Conservation (phyloP, 2,329 filamentous ascomycete species). For the Epichloe brachyelytri region DNA sequence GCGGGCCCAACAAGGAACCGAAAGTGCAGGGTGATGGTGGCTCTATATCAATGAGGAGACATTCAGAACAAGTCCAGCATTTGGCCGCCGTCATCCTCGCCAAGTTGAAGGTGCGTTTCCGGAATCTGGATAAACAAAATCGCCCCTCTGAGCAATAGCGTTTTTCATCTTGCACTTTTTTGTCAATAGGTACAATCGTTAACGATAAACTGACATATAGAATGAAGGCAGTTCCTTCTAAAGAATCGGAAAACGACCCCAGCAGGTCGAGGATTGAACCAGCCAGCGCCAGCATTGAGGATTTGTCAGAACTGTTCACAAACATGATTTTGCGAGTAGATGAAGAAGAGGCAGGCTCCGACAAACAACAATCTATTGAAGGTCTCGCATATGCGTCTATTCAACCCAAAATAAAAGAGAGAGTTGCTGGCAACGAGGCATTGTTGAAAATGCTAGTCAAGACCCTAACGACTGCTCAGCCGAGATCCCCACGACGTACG, state of each 20-base stretch:
- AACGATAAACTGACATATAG: constrained; percentile 35
- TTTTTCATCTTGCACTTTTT: background rate
- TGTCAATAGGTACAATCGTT: constrained; percentile 9
- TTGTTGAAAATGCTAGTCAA: constrained; percentile 61
- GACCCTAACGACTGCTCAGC: constrained; percentile 42
- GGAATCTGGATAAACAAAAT: background rate
- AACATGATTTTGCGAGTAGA: constrained; percentile 51
- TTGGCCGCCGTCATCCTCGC: constrained; percentile 64
- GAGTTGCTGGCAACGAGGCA: constrained; percentile 52
- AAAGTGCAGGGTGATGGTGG: constrained; percentile 46
- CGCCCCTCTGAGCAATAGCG: background rate
- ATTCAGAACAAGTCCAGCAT: constrained; percentile 49
- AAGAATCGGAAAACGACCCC: constrained; percentile 24
- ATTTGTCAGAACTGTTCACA: constrained; percentile 50
- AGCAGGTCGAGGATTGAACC: constrained; percentile 33
- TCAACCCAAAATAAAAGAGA: constrained; percentile 73
- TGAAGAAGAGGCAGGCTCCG: constrained; percentile 34
- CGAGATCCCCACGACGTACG: constrained; percentile 65
- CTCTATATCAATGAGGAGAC: constrained; percentile 46
- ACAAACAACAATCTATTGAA: constrained; percentile 65
- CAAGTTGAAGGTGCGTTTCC: constrained; percentile 44
- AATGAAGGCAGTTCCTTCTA: constrained; percentile 41
- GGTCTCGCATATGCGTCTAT: constrained; percentile 86
- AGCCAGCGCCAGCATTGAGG: constrained; percentile 49
- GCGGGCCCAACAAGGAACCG: constrained; percentile 36